Percentiles rank a stretch among this genome's conserved stretches.
Conservation (phyloP, 345 rosid genomes). For the Bretschneidera sinensis region DNA sequence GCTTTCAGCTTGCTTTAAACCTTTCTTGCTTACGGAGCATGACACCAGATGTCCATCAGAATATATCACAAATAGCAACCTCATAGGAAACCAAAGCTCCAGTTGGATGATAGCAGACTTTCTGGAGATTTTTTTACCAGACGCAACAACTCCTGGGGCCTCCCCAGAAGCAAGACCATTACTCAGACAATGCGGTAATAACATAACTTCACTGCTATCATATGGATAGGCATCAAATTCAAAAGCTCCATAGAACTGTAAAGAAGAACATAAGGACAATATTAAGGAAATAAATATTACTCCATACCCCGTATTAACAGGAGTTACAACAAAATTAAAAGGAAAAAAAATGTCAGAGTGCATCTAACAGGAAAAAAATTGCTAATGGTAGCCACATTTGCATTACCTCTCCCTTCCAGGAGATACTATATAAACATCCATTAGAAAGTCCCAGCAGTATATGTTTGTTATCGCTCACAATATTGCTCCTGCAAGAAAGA, state of each 20-base stretch:
- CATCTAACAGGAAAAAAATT: neutral
- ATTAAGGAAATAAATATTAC: conserved; percentile 3
- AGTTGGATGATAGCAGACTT: conserved; percentile 54
- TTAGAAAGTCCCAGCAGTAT: conserved; percentile 84
- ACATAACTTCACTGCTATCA: conserved; percentile 33
- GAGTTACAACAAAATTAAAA: too few relatives aligned
- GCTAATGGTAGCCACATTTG: conserved; percentile 9
- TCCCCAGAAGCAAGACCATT: conserved; percentile 54
- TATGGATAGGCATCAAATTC: conserved; percentile 35
- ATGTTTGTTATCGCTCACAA: conserved; percentile 68
- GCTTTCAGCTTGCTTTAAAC: conserved; percentile 60
- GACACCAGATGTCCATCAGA: conserved; percentile 67
- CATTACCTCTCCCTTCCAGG: conserved; percentile 98
- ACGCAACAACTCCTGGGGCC: conserved; percentile 27
- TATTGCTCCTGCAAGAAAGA: conserved; percentile 67
- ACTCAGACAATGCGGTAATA: conserved; percentile 31
- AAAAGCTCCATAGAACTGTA: conserved; percentile 80
- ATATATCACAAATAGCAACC: conserved; percentile 68
- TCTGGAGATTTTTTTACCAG: conserved; percentile 24
- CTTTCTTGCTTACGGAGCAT: conserved; percentile 86
- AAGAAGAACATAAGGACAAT: conserved; percentile 6
- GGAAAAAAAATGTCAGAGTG: too few relatives aligned
- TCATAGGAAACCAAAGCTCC: conserved; percentile 66
- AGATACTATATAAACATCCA: conserved; percentile 75
- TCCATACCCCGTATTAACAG: too few relatives aligned